Base-by-base conservation (phyloP, 2,329 filamentous ascomycete species). In the Rutstroemia sydowiana region DNA sequence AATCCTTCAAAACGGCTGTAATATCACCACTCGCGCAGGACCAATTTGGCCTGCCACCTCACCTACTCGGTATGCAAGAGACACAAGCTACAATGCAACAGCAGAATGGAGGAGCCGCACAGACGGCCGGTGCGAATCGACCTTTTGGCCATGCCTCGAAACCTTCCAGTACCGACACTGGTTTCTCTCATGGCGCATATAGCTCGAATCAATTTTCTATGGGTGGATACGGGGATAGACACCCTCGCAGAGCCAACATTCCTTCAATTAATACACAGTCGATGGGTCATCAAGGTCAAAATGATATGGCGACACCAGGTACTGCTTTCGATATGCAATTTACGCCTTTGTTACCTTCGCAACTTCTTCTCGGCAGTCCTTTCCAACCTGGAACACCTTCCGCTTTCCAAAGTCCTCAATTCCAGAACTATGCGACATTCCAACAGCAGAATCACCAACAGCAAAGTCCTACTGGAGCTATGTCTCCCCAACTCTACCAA, bases 281-380 rank as follows among this genome's bases (percentile, higher is more conserved):
- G 57, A 77, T 86, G 69, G 69, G 64, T 60, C 75, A 69, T 52
- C 71, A 72, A 45, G 71, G 70, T 49, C 72, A 75, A 54, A 79
- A 78, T 63, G 90, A 95, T 59, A 82, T 95, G 81, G 77, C 86
- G 60, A 92, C 87, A 21, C 91, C 93, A 14, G 90, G 87, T 40
- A 92, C 89, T 48, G 89, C 81, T 40, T 95, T 90, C 66, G 93
- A 97, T 66, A 96, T 97, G 92, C 93, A 97, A 72, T 97, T 96
- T 71, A 96, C 93, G 10, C 92, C 93, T 59, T 79, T 98, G 59
- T 81, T 98, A 34, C 93, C 93, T 32, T 97, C 92, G 31, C 89
- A 96, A 71, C 77, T 98, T 62, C 82, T 98, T 23, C 85, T 97
- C 46, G 93, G 93, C 44, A 96, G 90, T 70, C 93, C 93, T 16